A percentile compares a stretch with the other conserved stretches of the same genome.
These are phyloP conservation scores for Rutstroemia sp. DNA, from an alignment of 2,329 filamentous ascomycete species.

Conservation along the genomic window DNA sequence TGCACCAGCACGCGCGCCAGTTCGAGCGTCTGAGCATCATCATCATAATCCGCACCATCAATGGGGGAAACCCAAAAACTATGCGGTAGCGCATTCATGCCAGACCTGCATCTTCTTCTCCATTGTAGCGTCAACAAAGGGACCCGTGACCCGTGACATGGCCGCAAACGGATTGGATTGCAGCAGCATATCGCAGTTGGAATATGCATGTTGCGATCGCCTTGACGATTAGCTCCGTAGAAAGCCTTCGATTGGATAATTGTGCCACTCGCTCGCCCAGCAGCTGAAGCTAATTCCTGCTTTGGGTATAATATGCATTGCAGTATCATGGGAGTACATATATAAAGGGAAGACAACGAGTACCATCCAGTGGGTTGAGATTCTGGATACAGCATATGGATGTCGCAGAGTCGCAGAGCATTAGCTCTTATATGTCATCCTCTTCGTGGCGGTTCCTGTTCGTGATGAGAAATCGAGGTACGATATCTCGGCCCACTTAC, in stretches of 20 bases:
- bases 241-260: neutral
- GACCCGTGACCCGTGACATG: neutral
- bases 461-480: neutral
- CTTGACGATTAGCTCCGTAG: neutral
- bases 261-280: neutral
- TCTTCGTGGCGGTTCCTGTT: neutral
- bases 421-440: constrained; percentile 1
- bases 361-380: constrained; percentile 8
- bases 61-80: neutral
- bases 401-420: constrained; percentile 4
- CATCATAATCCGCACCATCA: neutral
- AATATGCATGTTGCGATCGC: neutral
- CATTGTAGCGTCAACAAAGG: neutral
- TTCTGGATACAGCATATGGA: neutral
- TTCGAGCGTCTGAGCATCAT: neutral
- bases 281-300: constrained; percentile 6
- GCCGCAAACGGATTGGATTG: neutral
- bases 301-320: constrained; percentile 1
- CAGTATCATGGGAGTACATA: constrained; percentile 4
- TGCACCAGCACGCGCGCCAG: constrained; percentile 2
- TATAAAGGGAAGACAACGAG: constrained; percentile 4
- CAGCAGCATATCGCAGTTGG: constrained; percentile 4
- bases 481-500: too few relatives aligned
- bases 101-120: neutral
- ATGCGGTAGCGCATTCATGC: neutral